Percentiles rank a stretch among this genome's conserved stretches.
Conservation (phyloP, 2,329 filamentous ascomycete genomes). For the Cercospora brassicicola region DNA sequence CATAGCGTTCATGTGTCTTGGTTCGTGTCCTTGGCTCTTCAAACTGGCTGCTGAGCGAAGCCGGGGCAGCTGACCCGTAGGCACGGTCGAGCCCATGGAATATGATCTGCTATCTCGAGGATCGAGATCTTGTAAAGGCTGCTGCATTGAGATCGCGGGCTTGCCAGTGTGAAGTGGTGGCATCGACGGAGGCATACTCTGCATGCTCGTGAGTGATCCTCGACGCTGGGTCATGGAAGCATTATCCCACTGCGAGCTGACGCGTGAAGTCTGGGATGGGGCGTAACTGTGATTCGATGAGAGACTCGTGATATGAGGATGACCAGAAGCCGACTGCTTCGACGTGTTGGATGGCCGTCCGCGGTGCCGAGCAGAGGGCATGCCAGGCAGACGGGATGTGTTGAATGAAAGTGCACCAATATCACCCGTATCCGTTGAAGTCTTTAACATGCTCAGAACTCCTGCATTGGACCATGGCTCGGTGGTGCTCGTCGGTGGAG, state of each 20-base stretch:
- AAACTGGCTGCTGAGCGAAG: slow-evolving; percentile 50
- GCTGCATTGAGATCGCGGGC: slow-evolving; percentile 25
- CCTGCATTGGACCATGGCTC: slow-evolving; percentile 42
- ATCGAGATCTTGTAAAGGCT: slow-evolving; percentile 27
- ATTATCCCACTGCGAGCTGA: slow-evolving; percentile 44
- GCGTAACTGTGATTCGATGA: slow-evolving; percentile 38
- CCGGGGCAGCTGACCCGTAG: slow-evolving; percentile 41
- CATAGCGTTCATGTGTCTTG: slow-evolving; percentile 32
- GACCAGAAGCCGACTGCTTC: slow-evolving; percentile 40
- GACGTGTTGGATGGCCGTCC: slow-evolving; percentile 40
- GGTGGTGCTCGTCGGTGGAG: slow-evolving; percentile 34
- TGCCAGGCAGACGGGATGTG: slow-evolving; percentile 41
- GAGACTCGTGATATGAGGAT: slow-evolving; percentile 23
- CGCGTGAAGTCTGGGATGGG: slow-evolving; percentile 45
- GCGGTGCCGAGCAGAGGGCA: slow-evolving; percentile 40
- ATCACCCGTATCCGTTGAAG: slow-evolving; percentile 51
- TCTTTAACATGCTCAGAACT: slow-evolving; percentile 53
- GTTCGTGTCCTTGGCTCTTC: slow-evolving; percentile 43
- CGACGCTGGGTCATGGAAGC: slow-evolving; percentile 42
- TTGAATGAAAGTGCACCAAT: slow-evolving; percentile 45
- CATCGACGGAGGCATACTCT: slow-evolving; percentile 45
- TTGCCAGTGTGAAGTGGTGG: slow-evolving; percentile 32
- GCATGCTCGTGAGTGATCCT: slow-evolving; percentile 45
- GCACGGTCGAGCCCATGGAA: slow-evolving; percentile 44
- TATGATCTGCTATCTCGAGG: slow-evolving; percentile 45